Evolutionary conservation across 306 rosid species (phyloP).

Genomic region (Dicorynia guianensis): DNA sequence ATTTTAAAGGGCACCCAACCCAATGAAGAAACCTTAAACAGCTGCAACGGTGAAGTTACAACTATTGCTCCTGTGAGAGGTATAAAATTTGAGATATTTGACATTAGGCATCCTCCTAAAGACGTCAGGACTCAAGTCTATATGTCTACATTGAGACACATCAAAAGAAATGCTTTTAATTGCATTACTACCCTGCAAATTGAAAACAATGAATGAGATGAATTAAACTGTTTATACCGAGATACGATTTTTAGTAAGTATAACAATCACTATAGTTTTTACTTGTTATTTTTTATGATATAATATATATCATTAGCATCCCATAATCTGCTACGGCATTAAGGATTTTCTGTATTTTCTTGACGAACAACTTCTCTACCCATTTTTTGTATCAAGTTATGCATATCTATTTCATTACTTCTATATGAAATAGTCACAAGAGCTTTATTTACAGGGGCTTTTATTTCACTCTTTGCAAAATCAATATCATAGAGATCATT

Average conservation of each 20-base stretch:
- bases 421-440: neutral
- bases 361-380: too few species aligned
- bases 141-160: neutral
- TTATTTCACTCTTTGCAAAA: too few species aligned
- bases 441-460: neutral
- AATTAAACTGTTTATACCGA: too few species aligned
- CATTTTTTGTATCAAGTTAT: neutral
- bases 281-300: slow-evolving; percentile 1
- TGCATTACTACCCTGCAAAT: slow-evolving; percentile 14
- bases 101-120: too few species aligned
- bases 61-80: neutral
- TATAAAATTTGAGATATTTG: neutral
- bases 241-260: too few species aligned
- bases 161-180: slow-evolving; percentile 2
- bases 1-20: neutral
- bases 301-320: neutral
- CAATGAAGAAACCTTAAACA: neutral
- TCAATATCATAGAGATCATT: too few species aligned
- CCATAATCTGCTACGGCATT: slow-evolving; percentile 22
- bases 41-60: neutral
- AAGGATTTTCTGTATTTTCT: too few species aligned
- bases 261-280: too few species aligned
- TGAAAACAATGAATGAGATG: neutral
- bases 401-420: slow-evolving; percentile 12
- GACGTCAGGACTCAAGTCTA: neutral